phyloP scores from a whole-genome alignment of 148 eudicot genomes.

The Amaranthus cruentus region DNA sequence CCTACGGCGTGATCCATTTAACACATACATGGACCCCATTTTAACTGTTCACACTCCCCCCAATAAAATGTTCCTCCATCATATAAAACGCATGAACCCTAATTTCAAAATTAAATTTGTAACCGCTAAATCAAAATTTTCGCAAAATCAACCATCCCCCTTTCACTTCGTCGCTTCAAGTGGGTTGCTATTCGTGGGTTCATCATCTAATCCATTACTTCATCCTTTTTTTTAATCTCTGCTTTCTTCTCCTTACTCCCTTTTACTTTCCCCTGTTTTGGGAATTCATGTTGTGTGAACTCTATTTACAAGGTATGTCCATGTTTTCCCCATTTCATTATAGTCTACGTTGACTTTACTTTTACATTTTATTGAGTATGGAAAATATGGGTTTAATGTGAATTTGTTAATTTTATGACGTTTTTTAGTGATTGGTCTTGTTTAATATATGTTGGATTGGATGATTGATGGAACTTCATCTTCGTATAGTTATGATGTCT shows the following conservation, averaged over 20 bases:
- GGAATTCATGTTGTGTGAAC: not conserved
- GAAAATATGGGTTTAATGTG: not conserved
- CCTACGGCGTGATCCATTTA: not conserved
- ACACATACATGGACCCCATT: not conserved
- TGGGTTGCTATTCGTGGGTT: not conserved
- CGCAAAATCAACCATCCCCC: not conserved
- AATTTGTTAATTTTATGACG: not conserved
- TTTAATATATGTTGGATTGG: not conserved
- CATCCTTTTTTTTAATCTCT: not conserved
- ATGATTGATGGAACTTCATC: slow-evolving; percentile 7
- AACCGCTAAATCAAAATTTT: not conserved
- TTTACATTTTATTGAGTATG: not conserved
- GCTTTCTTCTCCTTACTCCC: not conserved
- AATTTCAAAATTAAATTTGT: slow-evolving; percentile 14
- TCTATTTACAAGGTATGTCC: slow-evolving; percentile 23
- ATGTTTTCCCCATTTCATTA: not conserved
- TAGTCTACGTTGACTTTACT: not conserved
- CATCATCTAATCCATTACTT: not conserved
- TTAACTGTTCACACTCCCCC: slow-evolving; percentile 19
- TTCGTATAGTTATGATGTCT: slow-evolving; percentile 6
- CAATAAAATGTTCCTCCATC: slow-evolving; percentile 8
- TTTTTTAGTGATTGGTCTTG: not conserved
- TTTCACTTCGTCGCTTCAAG: not conserved
- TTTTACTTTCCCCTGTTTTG: not conserved
- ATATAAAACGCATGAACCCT: slow-evolving; percentile 25